Conservation (phyloP, 768 basidiomycete genomes). For the Leccinum broughii region DNA sequence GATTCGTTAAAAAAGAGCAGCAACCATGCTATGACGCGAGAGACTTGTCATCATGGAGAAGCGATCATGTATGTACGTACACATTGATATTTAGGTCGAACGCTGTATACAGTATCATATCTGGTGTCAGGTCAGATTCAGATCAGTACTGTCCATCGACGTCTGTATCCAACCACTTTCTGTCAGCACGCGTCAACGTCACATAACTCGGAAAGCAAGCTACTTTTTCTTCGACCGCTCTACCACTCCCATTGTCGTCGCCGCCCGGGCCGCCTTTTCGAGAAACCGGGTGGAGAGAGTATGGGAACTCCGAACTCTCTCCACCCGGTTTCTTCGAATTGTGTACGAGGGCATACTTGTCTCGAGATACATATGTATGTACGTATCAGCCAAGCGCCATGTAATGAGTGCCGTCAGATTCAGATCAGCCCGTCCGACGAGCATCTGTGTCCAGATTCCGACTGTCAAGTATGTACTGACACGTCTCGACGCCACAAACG, state of each 20-base stretch:
- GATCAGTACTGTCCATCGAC: not conserved
- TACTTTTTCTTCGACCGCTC: not conserved
- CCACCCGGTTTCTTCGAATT: not conserved
- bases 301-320: not conserved
- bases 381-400: not conserved
- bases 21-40: not conserved
- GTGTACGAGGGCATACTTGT: not conserved
- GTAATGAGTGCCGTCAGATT: not conserved
- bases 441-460: not conserved
- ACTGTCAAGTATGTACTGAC: not conserved
- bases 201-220: not conserved
- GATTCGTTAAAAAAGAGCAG: not conserved
- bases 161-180: not conserved
- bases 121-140: not conserved
- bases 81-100: not conserved
- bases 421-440: not conserved
- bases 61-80: not conserved
- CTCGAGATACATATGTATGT: not conserved
- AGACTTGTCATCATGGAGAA: not conserved
- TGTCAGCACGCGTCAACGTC: not conserved
- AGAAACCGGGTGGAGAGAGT: not conserved
- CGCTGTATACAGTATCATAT: not conserved
- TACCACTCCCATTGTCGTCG: not conserved
- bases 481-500: not conserved
- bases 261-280: not conserved